Evolutionary conservation across 371 early-diverging fungal genomes (phyloP).

Genomic region (Umbelopsis sp.): DNA sequence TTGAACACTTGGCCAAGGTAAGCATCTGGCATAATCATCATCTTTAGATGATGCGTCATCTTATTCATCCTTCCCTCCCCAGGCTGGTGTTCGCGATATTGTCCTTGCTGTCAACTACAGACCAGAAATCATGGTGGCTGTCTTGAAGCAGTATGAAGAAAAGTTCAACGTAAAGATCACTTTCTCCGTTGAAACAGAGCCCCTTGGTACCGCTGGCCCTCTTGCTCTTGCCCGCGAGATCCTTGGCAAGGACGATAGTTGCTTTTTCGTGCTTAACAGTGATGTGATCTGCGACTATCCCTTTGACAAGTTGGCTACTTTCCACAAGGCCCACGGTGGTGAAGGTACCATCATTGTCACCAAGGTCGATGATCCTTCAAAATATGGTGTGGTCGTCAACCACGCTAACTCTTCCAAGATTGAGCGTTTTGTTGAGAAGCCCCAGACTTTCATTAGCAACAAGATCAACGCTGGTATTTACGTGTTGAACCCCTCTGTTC

Average conservation of each 20-base stretch:
- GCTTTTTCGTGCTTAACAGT: slow-evolving; percentile 99
- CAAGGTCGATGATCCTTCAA: slow-evolving; percentile 98
- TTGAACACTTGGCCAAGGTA: slow-evolving; percentile 97
- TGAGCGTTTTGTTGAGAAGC: slow-evolving; percentile 99
- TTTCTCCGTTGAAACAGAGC: slow-evolving; percentile 97
- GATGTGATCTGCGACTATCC: slow-evolving; percentile 99
- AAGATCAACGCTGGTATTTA: slow-evolving; percentile 99
- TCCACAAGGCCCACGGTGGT: slow-evolving; percentile 87
- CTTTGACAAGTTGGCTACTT: slow-evolving; percentile 86
- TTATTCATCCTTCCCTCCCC: slow-evolving; percentile 19
- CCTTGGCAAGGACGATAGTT: slow-evolving; percentile 88
- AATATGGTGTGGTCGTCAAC: slow-evolving; percentile 97
- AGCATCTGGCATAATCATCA: background rate
- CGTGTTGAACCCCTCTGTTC: slow-evolving; percentile 89
- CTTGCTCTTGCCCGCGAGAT: slow-evolving; percentile 94
- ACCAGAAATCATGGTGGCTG: slow-evolving; percentile 94
- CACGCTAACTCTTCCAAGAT: slow-evolving; percentile 71
- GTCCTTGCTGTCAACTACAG: slow-evolving; percentile 99
- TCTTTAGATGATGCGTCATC: background rate
- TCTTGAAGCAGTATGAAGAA: slow-evolving; percentile 88
- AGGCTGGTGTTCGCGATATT: slow-evolving; percentile 98
- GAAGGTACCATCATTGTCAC: slow-evolving; percentile 98
- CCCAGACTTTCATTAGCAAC: slow-evolving; percentile 92
- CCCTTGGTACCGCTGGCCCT: slow-evolving; percentile 98
- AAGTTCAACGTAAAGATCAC: slow-evolving; percentile 93